Conservation (phyloP, 306 rosid species). For the Crotalaria pallida region DNA sequence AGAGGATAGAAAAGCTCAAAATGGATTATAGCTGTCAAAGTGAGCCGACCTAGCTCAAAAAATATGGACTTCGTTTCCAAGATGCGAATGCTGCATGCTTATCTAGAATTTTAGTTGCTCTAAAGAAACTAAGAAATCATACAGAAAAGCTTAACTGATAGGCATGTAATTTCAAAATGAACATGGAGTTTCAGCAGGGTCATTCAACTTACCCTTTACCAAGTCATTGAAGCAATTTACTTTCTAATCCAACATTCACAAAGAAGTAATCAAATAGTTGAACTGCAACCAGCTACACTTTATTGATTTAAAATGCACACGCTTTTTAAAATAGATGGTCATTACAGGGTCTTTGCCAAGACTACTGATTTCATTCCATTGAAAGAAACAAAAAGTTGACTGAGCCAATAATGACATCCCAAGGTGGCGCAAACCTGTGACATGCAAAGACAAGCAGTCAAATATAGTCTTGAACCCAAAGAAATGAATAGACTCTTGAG, state of each 20-base stretch:
- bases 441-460: conserved; percentile 25
- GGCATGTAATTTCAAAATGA: conserved; percentile 11
- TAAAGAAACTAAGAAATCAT: not conserved
- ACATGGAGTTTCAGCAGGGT: not conserved
- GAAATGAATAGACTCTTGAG: not conserved
- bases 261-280: conserved; percentile 2
- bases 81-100: not conserved
- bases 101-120: not conserved
- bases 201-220: conserved; percentile 10
- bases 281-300: conserved; percentile 31
- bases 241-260: conserved; percentile 24
- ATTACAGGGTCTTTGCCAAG: conserved; percentile 16
- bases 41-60: too few species aligned
- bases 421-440: conserved; percentile 37
- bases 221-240: conserved; percentile 30
- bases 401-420: conserved; percentile 15
- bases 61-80: not conserved
- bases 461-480: not conserved
- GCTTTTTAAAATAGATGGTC: conserved; percentile 18
- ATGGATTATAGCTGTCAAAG: too few species aligned
- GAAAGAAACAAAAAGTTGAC: conserved; percentile 16
- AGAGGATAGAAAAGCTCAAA: not conserved
- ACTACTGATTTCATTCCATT: conserved; percentile 18
- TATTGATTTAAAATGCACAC: conserved; percentile 39
- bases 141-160: conserved; percentile 13